These are phyloP conservation scores for Sphaerobolus stellatus DNA, from an alignment of 1,284 basidiomycete genomes.

Conservation along the genomic window DNA sequence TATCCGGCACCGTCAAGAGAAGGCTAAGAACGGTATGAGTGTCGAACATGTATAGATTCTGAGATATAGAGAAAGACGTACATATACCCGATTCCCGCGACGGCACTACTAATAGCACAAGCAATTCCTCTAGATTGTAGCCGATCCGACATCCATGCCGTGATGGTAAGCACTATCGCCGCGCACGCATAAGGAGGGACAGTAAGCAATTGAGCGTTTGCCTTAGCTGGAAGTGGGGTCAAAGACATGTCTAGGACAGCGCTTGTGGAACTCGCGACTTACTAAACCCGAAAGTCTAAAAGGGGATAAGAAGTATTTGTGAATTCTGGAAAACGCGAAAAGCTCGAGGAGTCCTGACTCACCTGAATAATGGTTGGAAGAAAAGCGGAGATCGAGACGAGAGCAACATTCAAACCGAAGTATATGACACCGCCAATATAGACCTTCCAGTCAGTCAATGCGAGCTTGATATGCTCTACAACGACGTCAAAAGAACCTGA, in stretches of 20 bases:
- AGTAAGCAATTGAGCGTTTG: slow-evolving; percentile 65
- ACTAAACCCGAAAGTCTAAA: slow-evolving; percentile 60
- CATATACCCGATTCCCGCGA: slow-evolving; percentile 68
- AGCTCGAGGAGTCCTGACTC: background rate
- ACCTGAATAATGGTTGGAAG: slow-evolving; percentile 76
- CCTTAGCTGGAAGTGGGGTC: slow-evolving; percentile 38
- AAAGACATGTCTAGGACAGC: background rate
- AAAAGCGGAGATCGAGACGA: slow-evolving; percentile 81
- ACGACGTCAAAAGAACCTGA: background rate
- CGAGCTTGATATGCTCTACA: slow-evolving; percentile 57
- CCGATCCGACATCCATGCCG: slow-evolving; percentile 70
- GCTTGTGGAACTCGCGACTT: slow-evolving; percentile 16
- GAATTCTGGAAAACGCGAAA: too few relatives aligned
- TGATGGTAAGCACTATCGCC: slow-evolving; percentile 60
- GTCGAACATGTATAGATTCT: too few relatives aligned
- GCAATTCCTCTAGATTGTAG: slow-evolving; percentile 68
- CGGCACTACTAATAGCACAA: slow-evolving; percentile 45
- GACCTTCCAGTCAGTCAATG: slow-evolving; percentile 72
- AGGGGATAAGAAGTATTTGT: background rate
- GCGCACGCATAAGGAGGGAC: slow-evolving; percentile 82
- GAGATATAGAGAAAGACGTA: too few relatives aligned
- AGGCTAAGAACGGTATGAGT: too few relatives aligned
- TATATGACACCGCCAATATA: slow-evolving; percentile 68
- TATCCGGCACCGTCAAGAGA: too few relatives aligned
- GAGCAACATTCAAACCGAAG: slow-evolving; percentile 76